Evolutionary conservation across 495 filamentous ascomycete species (phyloP).

Genomic region (Halenospora varia): DNA sequence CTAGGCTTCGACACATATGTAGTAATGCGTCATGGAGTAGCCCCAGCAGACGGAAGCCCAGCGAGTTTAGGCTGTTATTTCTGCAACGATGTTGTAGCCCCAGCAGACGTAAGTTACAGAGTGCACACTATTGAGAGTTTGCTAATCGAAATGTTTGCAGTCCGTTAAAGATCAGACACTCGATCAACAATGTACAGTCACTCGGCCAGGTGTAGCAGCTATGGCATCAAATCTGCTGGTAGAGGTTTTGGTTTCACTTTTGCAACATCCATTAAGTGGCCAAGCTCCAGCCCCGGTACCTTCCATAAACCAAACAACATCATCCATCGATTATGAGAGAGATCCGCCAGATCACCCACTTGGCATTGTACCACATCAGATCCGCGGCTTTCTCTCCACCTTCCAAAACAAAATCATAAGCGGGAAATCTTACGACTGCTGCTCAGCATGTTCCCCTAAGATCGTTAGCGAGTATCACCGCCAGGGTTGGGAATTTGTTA

Average conservation of each 20-base stretch:
- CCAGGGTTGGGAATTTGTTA: slow-evolving; percentile 85
- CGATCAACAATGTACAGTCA: slow-evolving; percentile 97
- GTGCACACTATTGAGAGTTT: not conserved
- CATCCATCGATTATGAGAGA: slow-evolving; percentile 41
- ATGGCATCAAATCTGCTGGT: slow-evolving; percentile 92
- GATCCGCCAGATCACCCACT: slow-evolving; percentile 67
- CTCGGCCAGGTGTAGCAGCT: slow-evolving; percentile 84
- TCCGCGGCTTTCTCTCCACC: slow-evolving; percentile 83
- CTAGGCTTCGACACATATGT: slow-evolving; percentile 96
- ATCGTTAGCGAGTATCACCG: slow-evolving; percentile 67
- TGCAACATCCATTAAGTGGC: slow-evolving; percentile 73
- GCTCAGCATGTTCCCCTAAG: slow-evolving; percentile 82
- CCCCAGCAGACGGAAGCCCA: slow-evolving; percentile 41
- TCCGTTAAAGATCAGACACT: slow-evolving; percentile 90
- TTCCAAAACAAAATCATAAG: slow-evolving; percentile 81
- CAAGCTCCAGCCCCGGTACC: slow-evolving; percentile 46
- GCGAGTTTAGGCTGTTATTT: slow-evolving; percentile 91
- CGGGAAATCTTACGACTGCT: slow-evolving; percentile 82
- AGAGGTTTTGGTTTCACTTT: slow-evolving; percentile 79
- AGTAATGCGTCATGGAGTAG: slow-evolving; percentile 88
- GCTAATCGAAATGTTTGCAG: slow-evolving; percentile 4
- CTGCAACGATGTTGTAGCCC: slow-evolving; percentile 96
- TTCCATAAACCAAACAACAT: slow-evolving; percentile 19
- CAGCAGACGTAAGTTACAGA: slow-evolving; percentile 73
- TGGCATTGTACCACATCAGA: slow-evolving; percentile 86